These are phyloP conservation scores for Filobasidium uniguttulatum DNA, from an alignment of 1,284 basidiomycete genomes.

Conservation along the genomic window DNA sequence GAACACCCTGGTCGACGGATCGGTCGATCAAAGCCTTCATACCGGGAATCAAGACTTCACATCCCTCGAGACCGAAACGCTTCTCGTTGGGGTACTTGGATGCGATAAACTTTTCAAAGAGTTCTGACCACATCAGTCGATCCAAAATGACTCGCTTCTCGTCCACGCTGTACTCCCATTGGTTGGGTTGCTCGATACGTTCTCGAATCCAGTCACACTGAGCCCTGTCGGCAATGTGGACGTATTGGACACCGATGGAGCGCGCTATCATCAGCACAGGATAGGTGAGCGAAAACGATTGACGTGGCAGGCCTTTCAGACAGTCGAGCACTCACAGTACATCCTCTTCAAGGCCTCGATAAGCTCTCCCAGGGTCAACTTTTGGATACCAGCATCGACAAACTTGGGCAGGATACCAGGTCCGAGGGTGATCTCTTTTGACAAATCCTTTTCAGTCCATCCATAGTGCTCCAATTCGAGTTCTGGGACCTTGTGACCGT, in stretches of 20 bases:
- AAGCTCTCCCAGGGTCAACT: constrained; percentile 83
- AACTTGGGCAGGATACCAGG: constrained; percentile 95
- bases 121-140: constrained; percentile 98
- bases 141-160: constrained; percentile 99
- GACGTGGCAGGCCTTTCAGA: neutral
- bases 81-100: constrained; percentile 99
- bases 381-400: constrained; percentile 46
- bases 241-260: constrained; percentile 89
- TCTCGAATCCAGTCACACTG: constrained; percentile 99
- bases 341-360: constrained; percentile 84
- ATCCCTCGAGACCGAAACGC: constrained; percentile 97
- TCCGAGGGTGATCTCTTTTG: constrained; percentile 86
- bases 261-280: constrained; percentile 46
- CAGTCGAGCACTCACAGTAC: constrained; percentile 56
- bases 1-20: constrained; percentile 89
- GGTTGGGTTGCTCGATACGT: constrained; percentile 87
- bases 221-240: constrained; percentile 96
- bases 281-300: neutral
- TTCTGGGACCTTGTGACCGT: constrained; percentile 62
- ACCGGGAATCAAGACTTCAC: constrained; percentile 92
- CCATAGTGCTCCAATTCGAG: constrained; percentile 86
- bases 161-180: constrained; percentile 96
- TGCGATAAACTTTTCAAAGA: constrained; percentile 96
- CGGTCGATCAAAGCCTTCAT: constrained; percentile 99
- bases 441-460: constrained; percentile 82